phyloP scores from a whole-genome alignment of 2,329 filamentous ascomycete genomes.

The Stemphylium beticola region DNA sequence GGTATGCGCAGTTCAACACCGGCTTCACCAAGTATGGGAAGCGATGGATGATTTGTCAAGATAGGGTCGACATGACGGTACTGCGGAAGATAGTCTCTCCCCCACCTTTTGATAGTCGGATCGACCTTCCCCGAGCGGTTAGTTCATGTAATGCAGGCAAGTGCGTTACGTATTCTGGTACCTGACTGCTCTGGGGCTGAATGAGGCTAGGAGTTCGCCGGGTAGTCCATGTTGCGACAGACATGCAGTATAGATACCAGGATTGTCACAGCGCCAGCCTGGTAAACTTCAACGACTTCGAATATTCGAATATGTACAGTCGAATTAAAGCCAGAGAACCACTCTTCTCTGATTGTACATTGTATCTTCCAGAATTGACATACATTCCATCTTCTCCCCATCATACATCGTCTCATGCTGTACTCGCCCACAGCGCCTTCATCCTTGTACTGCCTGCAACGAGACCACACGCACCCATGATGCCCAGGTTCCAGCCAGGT shows the following conservation, averaged over 20 bases:
- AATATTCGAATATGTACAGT: too few relatives aligned
- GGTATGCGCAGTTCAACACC: not conserved
- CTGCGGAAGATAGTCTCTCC: slow-evolving; percentile 8
- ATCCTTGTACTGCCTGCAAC: slow-evolving; percentile 47
- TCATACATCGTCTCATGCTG: slow-evolving; percentile 11
- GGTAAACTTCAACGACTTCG: too few relatives aligned
- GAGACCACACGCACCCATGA: slow-evolving; percentile 52
- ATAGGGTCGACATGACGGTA: not conserved
- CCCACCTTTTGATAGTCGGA: slow-evolving; percentile 23
- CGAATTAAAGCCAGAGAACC: too few relatives aligned
- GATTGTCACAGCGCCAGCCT: too few relatives aligned
- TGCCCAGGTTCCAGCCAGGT: slow-evolving; percentile 53
- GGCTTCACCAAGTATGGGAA: too few relatives aligned
- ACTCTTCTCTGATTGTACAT: too few relatives aligned
- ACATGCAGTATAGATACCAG: too few relatives aligned
- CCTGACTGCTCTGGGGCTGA: too few relatives aligned
- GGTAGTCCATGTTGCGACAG: too few relatives aligned
- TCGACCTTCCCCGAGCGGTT: slow-evolving; percentile 24
- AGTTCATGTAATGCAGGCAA: slow-evolving; percentile 8
- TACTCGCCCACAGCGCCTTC: slow-evolving; percentile 34
- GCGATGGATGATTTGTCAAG: not conserved
- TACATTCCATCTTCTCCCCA: too few relatives aligned
- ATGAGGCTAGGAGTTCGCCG: too few relatives aligned
- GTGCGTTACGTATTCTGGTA: not conserved
- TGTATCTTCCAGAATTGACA: too few relatives aligned